phyloP scores from a whole-genome alignment of 2,329 filamentous ascomycete species.

The Thielaviopsis populi region DNA sequence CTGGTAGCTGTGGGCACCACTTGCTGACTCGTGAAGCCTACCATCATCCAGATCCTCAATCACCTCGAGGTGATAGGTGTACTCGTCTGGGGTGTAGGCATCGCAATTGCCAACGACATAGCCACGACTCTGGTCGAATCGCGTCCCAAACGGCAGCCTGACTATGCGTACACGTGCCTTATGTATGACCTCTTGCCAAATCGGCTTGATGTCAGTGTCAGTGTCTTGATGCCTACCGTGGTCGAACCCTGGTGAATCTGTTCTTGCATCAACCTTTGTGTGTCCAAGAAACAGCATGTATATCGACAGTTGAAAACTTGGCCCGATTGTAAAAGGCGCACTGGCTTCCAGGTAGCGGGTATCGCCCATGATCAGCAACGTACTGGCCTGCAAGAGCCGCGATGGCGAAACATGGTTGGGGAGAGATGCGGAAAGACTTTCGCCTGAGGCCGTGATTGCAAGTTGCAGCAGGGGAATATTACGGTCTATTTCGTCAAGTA shows the following conservation, averaged over 20 bases:
- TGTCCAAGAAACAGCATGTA: constrained; percentile 94
- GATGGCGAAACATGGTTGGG: constrained; percentile 79
- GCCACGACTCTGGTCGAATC: not conserved
- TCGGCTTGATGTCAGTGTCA: constrained; percentile 36
- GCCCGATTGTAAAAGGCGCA: constrained; percentile 62
- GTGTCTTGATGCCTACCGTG: not conserved
- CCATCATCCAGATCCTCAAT: constrained; percentile 62
- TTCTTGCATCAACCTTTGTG: constrained; percentile 23
- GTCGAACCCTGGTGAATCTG: not conserved
- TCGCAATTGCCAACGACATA: not conserved
- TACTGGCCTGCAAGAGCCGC: constrained; percentile 79
- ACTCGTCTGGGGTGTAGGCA: constrained; percentile 28
- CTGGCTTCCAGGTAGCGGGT: constrained; percentile 57
- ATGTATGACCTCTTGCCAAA: constrained; percentile 95
- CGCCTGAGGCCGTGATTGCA: constrained; percentile 85
- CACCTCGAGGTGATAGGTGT: constrained; percentile 66
- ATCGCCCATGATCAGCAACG: constrained; percentile 75
- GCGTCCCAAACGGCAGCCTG: constrained; percentile 38
- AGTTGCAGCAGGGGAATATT: constrained; percentile 84
- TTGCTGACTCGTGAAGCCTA: constrained; percentile 33
- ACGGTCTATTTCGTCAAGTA: constrained; percentile 72
- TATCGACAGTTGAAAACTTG: constrained; percentile 69
- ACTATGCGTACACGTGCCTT: constrained; percentile 74
- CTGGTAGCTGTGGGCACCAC: constrained; percentile 26
- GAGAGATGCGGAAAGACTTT: constrained; percentile 65